Percentiles rank a stretch among this genome's conserved stretches.
phyloP scores from a whole-genome alignment of 331 rosid genomes.

The Cydonia oblonga region DNA sequence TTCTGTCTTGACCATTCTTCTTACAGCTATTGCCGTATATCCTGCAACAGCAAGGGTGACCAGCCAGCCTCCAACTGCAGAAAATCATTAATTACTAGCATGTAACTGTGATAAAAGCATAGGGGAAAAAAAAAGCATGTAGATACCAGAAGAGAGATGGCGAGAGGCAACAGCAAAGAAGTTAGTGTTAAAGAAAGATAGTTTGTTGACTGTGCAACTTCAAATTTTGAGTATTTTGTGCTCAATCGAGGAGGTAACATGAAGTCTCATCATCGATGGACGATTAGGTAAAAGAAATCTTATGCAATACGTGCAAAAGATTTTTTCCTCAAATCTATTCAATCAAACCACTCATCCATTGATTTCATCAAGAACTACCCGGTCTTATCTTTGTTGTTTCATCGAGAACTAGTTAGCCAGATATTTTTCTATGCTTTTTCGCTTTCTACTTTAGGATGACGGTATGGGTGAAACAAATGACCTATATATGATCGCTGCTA shows the following conservation, averaged over 20 bases:
- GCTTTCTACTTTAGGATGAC: neutral
- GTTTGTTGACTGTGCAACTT: neutral
- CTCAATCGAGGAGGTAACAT: neutral
- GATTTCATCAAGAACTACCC: neutral
- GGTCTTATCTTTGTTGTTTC: neutral
- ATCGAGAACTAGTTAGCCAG: neutral
- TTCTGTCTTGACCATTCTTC: conserved; percentile 77
- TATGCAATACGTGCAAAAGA: neutral
- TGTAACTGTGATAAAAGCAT: neutral
- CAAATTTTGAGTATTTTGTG: neutral
- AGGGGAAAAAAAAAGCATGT: neutral
- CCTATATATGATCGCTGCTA: neutral
- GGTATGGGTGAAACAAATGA: neutral
- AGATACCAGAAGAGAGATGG: neutral
- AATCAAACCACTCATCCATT: neutral
- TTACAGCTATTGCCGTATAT: conserved; percentile 64
- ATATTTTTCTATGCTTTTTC: too few relatives aligned
- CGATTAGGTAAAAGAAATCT: neutral
- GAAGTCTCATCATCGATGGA: neutral
- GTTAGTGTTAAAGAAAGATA: neutral
- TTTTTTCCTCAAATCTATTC: neutral
- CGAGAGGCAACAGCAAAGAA: neutral
- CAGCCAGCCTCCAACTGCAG: conserved; percentile 88
- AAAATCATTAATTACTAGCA: conserved; percentile 6
- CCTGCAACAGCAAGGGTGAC: conserved; percentile 87